Conservation (phyloP, 2,329 filamentous ascomycete species). For the Colletotrichum tanaceti region DNA sequence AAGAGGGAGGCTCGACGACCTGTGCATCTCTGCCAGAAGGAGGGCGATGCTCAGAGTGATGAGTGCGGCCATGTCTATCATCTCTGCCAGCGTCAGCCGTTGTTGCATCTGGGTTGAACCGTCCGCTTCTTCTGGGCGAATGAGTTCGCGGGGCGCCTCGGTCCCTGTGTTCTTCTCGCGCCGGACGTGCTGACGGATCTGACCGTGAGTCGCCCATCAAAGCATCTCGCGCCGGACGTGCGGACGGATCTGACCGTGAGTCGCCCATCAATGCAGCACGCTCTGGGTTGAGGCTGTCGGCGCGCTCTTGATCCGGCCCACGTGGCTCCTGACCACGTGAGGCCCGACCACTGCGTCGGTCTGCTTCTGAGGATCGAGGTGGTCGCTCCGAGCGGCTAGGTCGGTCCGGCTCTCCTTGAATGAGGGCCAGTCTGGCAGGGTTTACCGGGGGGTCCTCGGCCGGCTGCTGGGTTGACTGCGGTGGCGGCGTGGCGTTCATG, state of each 20-base stretch:
- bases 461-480: conserved; percentile 46
- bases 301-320: conserved; percentile 45
- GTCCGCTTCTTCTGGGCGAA: conserved; percentile 63
- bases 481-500: conserved; percentile 40
- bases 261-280: conserved; percentile 60
- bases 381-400: conserved; percentile 31
- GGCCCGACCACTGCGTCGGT: conserved; percentile 35
- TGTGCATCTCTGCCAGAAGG: conserved; percentile 47
- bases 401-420: conserved; percentile 49
- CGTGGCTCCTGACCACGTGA: conserved; percentile 45
- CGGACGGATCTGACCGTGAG: conserved; percentile 48
- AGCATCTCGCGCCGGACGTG: conserved; percentile 57
- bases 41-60: conserved; percentile 51
- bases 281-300: conserved; percentile 60
- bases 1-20: conserved; percentile 46
- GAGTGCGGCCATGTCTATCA: conserved; percentile 59
- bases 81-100: conserved; percentile 57
- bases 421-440: conserved; percentile 65
- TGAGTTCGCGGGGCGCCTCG: conserved; percentile 52
- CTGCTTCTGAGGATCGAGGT: conserved; percentile 30
- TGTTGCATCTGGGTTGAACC: conserved; percentile 48
- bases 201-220: conserved; percentile 56
- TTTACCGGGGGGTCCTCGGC: conserved; percentile 63
- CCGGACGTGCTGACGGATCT: conserved; percentile 50
- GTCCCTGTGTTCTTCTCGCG: conserved; percentile 55